Evolutionary conservation across 768 basidiomycete genomes (phyloP).

Genomic region (Pisolithus tinctorius): DNA sequence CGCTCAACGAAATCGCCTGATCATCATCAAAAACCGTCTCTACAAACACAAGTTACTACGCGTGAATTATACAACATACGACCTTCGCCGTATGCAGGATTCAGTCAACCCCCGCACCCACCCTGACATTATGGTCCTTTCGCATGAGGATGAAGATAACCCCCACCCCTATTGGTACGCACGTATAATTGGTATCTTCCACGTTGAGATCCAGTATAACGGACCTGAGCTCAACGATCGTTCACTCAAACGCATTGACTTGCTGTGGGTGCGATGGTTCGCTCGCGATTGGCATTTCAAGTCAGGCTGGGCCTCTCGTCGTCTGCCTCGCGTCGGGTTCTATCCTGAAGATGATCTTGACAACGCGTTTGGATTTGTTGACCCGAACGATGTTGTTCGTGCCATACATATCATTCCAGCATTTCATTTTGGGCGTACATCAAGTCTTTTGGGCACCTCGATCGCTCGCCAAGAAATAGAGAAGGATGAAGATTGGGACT

Average conservation of each 20-base stretch:
- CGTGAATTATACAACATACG: constrained; percentile 27
- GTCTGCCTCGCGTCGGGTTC: constrained; percentile 26
- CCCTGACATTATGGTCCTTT: constrained; percentile 32
- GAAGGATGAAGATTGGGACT: too few relatives aligned
- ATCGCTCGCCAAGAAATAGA: too few relatives aligned
- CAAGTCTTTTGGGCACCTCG: too few relatives aligned
- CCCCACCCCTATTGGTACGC: constrained; percentile 35
- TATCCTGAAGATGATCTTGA: constrained; percentile 6
- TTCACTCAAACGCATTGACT: constrained; percentile 12
- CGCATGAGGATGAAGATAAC: constrained; percentile 17
- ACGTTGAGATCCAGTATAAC: constrained; percentile 1
- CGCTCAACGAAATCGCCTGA: constrained; percentile 13
- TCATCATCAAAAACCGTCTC: constrained; percentile 16
- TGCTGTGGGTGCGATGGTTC: constrained; percentile 25
- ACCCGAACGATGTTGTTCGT: too few relatives aligned
- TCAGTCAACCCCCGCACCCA: constrained; percentile 32
- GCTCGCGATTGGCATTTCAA: constrained; percentile 9
- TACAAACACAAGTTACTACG: constrained; percentile 20
- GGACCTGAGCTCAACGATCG: background rate
- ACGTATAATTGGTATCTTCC: constrained; percentile 10
- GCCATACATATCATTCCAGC: too few relatives aligned
- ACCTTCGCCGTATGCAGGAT: constrained; percentile 28
- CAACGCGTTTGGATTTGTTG: too few relatives aligned
- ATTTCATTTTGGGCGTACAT: too few relatives aligned
- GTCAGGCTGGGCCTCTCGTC: constrained; percentile 20